Base-by-base conservation (phyloP, 805 yeast species). In the Lipomyces lipofer region DNA sequence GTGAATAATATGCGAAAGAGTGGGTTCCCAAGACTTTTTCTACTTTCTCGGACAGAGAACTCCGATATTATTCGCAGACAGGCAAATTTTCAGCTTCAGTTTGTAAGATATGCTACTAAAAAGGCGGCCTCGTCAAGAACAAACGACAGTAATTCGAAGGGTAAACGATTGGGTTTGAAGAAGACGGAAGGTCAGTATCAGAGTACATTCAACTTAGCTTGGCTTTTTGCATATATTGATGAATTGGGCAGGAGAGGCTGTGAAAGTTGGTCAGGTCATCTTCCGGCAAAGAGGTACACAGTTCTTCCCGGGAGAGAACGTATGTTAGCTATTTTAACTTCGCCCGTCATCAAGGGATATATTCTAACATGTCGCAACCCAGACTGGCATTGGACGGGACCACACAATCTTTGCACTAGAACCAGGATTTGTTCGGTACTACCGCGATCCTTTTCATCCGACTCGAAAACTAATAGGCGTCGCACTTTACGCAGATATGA, bases 381-480 rank as follows among this genome's bases (percentile, higher is more conserved):
- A 60, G 63, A 51, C 68, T 3, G 71, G 70, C 7, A 88, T 92
- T 57, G 99, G 99, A 59, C 85, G 82, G 65, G 98, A 94, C 70
- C 97, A 91, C 70, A 92, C 99, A 1, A 79, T 94, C 29, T 89
- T 77, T 70, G 97, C 99, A 2, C 66, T 76, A 32, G 98, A 94
- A 68, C 96, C 97, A 2, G 99, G 99, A 24, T 89, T 76, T 69
- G 97, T 92, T 28, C 81, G 95, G 60, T 94, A 81, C 72, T 94
- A 94, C 71, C 74, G 85, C 57, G 97, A 94, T 74, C 98, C 99
- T 4, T 94, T 94, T 78, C 98, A 94, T 67, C 97, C 98, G 40
- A 81, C 83, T 69, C 83, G 97, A 68, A 86, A 84, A 67, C 88
- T 88, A 67, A 86, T 90, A 60, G 99, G 99, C 36, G 83, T 94